These are phyloP conservation scores for Paramecium tetraurelia DNA, from an alignment of 73 alveolate genomes.

Conservation along the genomic window DNA sequence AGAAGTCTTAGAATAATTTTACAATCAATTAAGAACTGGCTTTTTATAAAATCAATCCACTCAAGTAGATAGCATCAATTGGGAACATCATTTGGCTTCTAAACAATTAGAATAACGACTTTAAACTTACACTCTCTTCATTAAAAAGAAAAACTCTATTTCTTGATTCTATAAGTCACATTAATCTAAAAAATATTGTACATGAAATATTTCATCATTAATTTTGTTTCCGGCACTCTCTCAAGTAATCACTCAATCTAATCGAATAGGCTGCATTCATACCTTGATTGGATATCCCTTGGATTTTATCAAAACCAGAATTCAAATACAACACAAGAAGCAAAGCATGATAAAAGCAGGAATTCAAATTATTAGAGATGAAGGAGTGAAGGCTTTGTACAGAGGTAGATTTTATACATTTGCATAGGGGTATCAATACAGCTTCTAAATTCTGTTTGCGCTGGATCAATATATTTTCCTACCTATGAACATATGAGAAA, in stretches of 20 bases:
- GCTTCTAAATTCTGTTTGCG: background rate
- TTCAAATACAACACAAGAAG: background rate
- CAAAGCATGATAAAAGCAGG: background rate
- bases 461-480: conserved; percentile 34
- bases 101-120: background rate
- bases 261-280: background rate
- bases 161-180: background rate
- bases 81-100: background rate
- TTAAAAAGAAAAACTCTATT: background rate
- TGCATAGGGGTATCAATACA: conserved; percentile 11
- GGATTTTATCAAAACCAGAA: conserved; percentile 46
- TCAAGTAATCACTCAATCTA: background rate
- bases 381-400: background rate
- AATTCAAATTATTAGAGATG: background rate
- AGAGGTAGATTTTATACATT: conserved; percentile 17
- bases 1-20: background rate
- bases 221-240: conserved; percentile 19
- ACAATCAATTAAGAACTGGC: background rate
- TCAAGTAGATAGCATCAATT: background rate
- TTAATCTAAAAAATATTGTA: background rate
- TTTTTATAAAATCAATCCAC: background rate
- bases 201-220: conserved; percentile 6
- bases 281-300: conserved; percentile 35
- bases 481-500: conserved; percentile 6
- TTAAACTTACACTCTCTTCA: background rate